Conservation (phyloP, 2,329 filamentous ascomycete genomes). For the Hypomyces perniciosus region DNA sequence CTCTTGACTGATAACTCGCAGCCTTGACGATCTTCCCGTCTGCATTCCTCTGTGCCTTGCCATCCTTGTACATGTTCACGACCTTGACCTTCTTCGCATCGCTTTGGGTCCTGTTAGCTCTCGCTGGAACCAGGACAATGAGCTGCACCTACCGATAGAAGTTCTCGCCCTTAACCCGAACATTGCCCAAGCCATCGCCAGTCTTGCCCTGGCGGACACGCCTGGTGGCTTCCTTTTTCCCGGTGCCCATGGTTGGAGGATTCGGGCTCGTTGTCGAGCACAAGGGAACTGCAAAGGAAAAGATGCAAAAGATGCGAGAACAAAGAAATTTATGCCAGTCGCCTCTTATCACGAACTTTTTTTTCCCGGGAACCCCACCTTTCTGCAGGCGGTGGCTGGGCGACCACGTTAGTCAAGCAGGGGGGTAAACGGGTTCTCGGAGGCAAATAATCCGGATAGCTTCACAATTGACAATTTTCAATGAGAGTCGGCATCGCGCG, state of each 20-base stretch:
- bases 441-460: constrained; percentile 8
- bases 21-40: constrained; percentile 78
- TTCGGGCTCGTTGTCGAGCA: constrained; percentile 15
- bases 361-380: constrained; percentile 12
- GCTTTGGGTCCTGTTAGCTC: constrained; percentile 22
- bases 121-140: not conserved
- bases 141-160: constrained; percentile 70
- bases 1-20: constrained; percentile 76
- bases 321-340: constrained; percentile 19
- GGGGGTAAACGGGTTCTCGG: constrained; percentile 2
- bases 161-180: constrained; percentile 93
- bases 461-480: constrained; percentile 11
- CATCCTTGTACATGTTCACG: constrained; percentile 86
- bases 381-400: constrained; percentile 11
- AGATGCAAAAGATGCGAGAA: constrained; percentile 16
- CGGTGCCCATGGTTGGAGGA: constrained; percentile 64
- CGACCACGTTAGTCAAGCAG: not conserved
- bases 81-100: constrained; percentile 81
- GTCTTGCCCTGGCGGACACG: constrained; percentile 80
- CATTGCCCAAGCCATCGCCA: constrained; percentile 82
- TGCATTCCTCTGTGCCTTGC: constrained; percentile 74
- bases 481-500: constrained; percentile 8
- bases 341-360: constrained; percentile 13
- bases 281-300: constrained; percentile 11
- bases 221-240: constrained; percentile 85